Evolutionary conservation across 129 eudicot genomes (phyloP).

Genomic region (Centrapalus pauciflorus): DNA sequence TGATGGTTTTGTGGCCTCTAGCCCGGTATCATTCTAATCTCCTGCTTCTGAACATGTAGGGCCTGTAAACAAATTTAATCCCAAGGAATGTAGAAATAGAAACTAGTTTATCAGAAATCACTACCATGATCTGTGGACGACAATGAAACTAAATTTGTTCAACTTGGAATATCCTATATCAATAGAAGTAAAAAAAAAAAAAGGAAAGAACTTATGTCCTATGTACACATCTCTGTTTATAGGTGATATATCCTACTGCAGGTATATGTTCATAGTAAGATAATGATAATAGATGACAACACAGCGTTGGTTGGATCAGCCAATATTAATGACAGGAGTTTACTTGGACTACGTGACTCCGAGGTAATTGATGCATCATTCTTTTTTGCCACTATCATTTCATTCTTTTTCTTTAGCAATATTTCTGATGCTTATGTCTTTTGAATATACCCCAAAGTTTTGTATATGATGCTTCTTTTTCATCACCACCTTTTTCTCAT

Average conservation of each 20-base stretch:
- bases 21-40: constrained; percentile 56
- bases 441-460: not conserved
- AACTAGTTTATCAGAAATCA: no score
- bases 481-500: not conserved
- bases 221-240: not conserved
- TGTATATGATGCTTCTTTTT: not conserved
- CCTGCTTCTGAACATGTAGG: no score
- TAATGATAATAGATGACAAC: constrained; percentile 90
- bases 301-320: constrained; percentile 83
- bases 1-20: constrained; percentile 81
- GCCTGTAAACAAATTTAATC: no score
- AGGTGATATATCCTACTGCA: constrained; percentile 16
- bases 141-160: no score
- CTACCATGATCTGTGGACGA: no score
- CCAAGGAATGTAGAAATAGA: no score
- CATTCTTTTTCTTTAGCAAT: not conserved
- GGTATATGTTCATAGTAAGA: constrained; percentile 97
- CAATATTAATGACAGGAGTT: constrained; percentile 91
- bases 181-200: not conserved
- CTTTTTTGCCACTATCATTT: not conserved
- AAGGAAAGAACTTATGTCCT: not conserved
- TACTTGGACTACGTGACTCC: constrained; percentile 96
- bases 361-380: constrained; percentile 45
- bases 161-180: not conserved
- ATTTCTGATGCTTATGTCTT: not conserved